Percentiles rank a stretch among this genome's conserved stretches.
Conservation (phyloP, 768 basidiomycete species). For the Postia placenta region DNA sequence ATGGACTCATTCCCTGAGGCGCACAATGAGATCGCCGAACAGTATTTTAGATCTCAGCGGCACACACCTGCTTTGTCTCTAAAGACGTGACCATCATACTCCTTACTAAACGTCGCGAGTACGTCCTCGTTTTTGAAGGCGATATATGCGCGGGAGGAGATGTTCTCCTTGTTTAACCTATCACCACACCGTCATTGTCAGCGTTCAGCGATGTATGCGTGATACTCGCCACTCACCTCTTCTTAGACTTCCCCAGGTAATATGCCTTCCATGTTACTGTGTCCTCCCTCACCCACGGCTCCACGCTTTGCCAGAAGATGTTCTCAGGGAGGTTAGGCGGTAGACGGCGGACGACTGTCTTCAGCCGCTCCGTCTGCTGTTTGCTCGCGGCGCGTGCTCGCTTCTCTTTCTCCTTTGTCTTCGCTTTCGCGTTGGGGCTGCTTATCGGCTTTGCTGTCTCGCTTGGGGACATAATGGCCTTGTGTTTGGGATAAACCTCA, state of each 20-base stretch:
- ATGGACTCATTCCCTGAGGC: slow-evolving; percentile 77
- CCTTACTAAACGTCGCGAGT: slow-evolving; percentile 69
- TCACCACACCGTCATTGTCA: background rate
- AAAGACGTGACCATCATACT: slow-evolving; percentile 89
- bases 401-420: slow-evolving; percentile 16
- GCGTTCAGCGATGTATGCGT: too few species aligned
- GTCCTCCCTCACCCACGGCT: slow-evolving; percentile 77
- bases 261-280: slow-evolving; percentile 62
- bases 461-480: background rate
- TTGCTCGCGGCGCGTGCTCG: slow-evolving; percentile 12
- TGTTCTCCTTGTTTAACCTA: slow-evolving; percentile 79
- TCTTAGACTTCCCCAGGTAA: slow-evolving; percentile 62
- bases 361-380: slow-evolving; percentile 54
- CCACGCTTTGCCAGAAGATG: slow-evolving; percentile 90
- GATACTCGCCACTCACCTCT: slow-evolving; percentile 53
- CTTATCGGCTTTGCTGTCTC: background rate
- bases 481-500: too few species aligned
- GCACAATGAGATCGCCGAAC: too few species aligned
- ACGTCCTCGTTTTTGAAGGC: slow-evolving; percentile 75
- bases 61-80: slow-evolving; percentile 81
- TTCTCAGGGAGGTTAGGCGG: slow-evolving; percentile 91
- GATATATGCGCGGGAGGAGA: slow-evolving; percentile 87
- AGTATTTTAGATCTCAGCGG: too few species aligned
- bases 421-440: slow-evolving; percentile 4
- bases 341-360: slow-evolving; percentile 81